phyloP scores from a whole-genome alignment of 805 yeast genomes.

The Vanderwaltozyma polyspora region DNA sequence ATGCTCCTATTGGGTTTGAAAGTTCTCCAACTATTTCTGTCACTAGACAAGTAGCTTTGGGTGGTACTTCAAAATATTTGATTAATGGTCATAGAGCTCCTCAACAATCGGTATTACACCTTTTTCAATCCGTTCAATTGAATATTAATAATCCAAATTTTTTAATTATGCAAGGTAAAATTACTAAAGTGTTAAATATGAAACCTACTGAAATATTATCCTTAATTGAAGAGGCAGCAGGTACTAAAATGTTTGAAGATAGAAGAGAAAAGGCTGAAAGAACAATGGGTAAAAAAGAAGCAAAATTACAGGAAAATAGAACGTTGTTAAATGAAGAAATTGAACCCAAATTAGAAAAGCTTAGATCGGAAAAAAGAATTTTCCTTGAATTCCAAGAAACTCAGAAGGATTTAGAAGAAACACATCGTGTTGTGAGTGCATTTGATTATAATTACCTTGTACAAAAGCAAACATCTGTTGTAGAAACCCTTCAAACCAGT shows the following conservation, averaged over 20 bases:
- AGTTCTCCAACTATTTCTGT: constrained; percentile 70
- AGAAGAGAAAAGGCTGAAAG: constrained; percentile 84
- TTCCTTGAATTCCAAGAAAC: constrained; percentile 80
- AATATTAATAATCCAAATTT: constrained; percentile 96
- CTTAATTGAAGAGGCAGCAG: constrained; percentile 95
- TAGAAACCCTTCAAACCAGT: constrained; percentile 33
- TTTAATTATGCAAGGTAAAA: constrained; percentile 96
- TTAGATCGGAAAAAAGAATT: constrained; percentile 69
- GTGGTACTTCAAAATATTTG: constrained; percentile 84
- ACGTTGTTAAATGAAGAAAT: constrained; percentile 72
- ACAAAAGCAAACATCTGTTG: constrained; percentile 32
- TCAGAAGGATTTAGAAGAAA: constrained; percentile 67
- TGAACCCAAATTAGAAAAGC: constrained; percentile 77
- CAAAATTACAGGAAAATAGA: constrained; percentile 69
- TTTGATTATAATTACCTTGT: constrained; percentile 48
- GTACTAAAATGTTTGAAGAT: constrained; percentile 91
- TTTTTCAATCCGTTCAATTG: constrained; percentile 89
- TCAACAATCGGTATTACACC: constrained; percentile 78
- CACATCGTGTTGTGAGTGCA: constrained; percentile 64
- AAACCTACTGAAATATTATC: constrained; percentile 83
- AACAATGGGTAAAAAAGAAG: constrained; percentile 84
- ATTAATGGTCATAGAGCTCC: constrained; percentile 96
- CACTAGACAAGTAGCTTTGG: constrained; percentile 81
- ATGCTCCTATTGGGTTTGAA: constrained; percentile 83
- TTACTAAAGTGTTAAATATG: constrained; percentile 95